A percentile compares a stretch with the other conserved stretches of the same genome.
phyloP scores from a whole-genome alignment of 75 land plant species.

The Selaginella tamariscina region DNA sequence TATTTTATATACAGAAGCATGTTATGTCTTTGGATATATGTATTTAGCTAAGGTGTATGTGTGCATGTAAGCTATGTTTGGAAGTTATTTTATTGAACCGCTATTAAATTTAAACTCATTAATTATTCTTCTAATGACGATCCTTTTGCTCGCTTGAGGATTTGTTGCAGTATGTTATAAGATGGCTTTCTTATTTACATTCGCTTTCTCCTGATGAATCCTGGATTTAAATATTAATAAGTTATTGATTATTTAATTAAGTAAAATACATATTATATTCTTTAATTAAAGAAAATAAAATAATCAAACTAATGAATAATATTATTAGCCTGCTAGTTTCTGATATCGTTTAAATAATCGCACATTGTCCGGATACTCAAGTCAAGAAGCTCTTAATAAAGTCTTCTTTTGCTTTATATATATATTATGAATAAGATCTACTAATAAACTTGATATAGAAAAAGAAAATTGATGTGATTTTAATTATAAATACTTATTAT shows the following conservation, averaged over 20 bases:
- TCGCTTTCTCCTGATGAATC: conserved; percentile 26
- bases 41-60: too few relatives aligned
- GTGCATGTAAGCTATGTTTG: too few relatives aligned
- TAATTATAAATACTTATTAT: too few relatives aligned
- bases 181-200: conserved; percentile 27
- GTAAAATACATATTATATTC: too few relatives aligned
- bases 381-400: conserved; percentile 29
- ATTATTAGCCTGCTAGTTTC: conserved; percentile 37
- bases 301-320: neutral
- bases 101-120: conserved; percentile 36
- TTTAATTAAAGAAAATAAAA: neutral
- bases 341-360: conserved; percentile 31
- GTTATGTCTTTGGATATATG: too few relatives aligned
- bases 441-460: too few relatives aligned
- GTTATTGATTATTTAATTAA: conserved; percentile 5
- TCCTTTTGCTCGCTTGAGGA: conserved; percentile 30
- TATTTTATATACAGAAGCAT: too few relatives aligned
- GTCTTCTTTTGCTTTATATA: conserved; percentile 29
- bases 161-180: conserved; percentile 25
- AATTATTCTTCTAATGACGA: conserved; percentile 28
- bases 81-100: conserved; percentile 30
- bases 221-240: conserved; percentile 16
- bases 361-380: conserved; percentile 34
- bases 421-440: conserved; percentile 35
- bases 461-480: too few relatives aligned